Conservation (phyloP, 768 basidiomycete species). For the Tylopilus plumbeoviolaceoides region DNA sequence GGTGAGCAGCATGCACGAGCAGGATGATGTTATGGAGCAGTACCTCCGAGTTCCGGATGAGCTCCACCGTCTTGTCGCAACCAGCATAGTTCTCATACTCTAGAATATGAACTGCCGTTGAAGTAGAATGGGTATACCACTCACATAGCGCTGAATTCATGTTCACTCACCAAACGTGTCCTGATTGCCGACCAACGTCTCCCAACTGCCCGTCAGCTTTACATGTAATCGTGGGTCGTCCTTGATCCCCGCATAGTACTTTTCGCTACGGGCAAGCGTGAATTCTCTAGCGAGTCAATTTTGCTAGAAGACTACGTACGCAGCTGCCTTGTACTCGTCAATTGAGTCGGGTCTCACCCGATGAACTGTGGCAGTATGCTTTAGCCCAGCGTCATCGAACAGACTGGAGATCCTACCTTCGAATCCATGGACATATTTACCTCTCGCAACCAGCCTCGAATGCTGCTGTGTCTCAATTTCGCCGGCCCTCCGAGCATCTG, state of each 20-base stretch:
- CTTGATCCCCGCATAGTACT: slow-evolving; percentile 79
- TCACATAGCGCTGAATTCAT: slow-evolving; percentile 14
- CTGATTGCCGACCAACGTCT: slow-evolving; percentile 83
- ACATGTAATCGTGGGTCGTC: slow-evolving; percentile 69
- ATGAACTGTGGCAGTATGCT: slow-evolving; percentile 55
- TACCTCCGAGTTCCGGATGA: slow-evolving; percentile 67
- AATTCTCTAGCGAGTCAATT: not conserved
- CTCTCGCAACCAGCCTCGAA: slow-evolving; percentile 82
- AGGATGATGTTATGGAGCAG: slow-evolving; percentile 15
- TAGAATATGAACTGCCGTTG: slow-evolving; percentile 57
- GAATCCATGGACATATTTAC: slow-evolving; percentile 91
- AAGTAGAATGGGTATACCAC: not conserved
- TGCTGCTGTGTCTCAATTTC: slow-evolving; percentile 77
- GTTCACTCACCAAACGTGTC: slow-evolving; percentile 69
- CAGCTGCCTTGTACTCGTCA: slow-evolving; percentile 83
- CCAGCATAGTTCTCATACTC: slow-evolving; percentile 95
- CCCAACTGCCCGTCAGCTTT: slow-evolving; percentile 93
- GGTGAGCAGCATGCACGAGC: not conserved
- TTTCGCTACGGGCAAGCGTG: slow-evolving; percentile 48
- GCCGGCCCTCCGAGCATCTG: slow-evolving; percentile 81
- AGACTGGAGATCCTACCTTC: slow-evolving; percentile 49
- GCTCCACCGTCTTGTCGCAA: slow-evolving; percentile 69
- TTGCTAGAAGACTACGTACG: slow-evolving; percentile 47
- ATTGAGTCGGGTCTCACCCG: slow-evolving; percentile 76
- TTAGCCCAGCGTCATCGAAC: not conserved